phyloP scores from a whole-genome alignment of 192 early-diverging fungal genomes.

The Thoreauomyces humboldtii region DNA sequence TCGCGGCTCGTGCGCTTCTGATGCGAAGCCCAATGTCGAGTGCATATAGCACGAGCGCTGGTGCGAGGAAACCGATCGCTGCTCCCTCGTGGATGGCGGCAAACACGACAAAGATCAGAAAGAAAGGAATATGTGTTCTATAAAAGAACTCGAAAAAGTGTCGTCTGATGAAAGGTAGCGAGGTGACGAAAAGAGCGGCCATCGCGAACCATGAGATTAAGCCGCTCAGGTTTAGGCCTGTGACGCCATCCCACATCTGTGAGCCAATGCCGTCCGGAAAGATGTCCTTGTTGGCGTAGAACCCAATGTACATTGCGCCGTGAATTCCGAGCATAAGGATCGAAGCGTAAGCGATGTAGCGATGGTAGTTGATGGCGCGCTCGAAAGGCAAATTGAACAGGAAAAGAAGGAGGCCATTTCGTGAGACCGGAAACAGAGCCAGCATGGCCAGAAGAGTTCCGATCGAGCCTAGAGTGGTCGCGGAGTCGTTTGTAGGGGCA shows the following conservation, averaged over 20 bases:
- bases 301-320: constrained; percentile 1
- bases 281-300: neutral
- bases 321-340: neutral
- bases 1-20: neutral
- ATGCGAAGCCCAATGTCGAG: too few relatives aligned
- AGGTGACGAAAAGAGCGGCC: neutral
- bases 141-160: constrained; percentile 12
- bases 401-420: neutral
- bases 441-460: neutral
- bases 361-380: neutral
- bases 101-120: neutral
- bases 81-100: neutral
- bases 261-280: neutral
- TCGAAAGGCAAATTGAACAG: constrained; percentile 10
- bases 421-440: neutral
- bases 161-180: constrained; percentile 1
- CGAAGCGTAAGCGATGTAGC: neutral
- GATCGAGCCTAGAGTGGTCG: neutral
- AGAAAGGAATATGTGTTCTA: neutral
- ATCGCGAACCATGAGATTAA: neutral
- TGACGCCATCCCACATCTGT: neutral
- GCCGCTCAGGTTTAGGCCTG: neutral
- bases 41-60: neutral
- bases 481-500: neutral
- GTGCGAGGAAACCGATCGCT: neutral